These are phyloP conservation scores for Mycena latifolia DNA, from an alignment of 768 basidiomycete species.

Conservation along the genomic window DNA sequence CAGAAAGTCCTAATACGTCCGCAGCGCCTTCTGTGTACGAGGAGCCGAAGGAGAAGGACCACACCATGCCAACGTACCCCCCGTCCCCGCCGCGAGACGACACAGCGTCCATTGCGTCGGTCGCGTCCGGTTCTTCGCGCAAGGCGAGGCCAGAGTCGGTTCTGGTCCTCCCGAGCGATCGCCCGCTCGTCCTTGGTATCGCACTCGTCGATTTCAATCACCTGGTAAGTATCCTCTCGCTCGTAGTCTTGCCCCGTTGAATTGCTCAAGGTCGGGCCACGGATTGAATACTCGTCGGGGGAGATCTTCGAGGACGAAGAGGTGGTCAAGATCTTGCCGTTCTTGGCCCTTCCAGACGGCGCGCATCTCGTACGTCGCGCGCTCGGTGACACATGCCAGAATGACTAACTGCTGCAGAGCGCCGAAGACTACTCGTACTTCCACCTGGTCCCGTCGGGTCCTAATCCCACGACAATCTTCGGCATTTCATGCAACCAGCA, in stretches of 20 bases:
- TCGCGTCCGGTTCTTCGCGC: slow-evolving; percentile 71
- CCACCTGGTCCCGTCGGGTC: slow-evolving; percentile 82
- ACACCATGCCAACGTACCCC: slow-evolving; percentile 67
- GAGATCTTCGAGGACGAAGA: slow-evolving; percentile 90
- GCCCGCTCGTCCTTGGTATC: slow-evolving; percentile 83
- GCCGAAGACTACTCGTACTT: slow-evolving; percentile 98
- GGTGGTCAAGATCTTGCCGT: slow-evolving; percentile 87
- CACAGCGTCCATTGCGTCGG: slow-evolving; percentile 71
- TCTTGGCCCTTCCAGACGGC: slow-evolving; percentile 96
- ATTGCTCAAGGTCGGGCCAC: slow-evolving; percentile 84
- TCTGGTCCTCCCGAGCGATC: slow-evolving; percentile 69
- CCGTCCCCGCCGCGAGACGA: slow-evolving; percentile 62
- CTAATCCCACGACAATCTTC: slow-evolving; percentile 86
- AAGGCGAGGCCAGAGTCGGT: slow-evolving; percentile 88
- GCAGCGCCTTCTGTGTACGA: slow-evolving; percentile 62
- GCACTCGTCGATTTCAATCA: slow-evolving; percentile 98
- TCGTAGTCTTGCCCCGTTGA: slow-evolving; percentile 29
- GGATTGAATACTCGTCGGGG: slow-evolving; percentile 86
- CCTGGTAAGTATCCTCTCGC: slow-evolving; percentile 64
- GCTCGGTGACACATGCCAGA: slow-evolving; percentile 21
- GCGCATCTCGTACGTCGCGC: slow-evolving; percentile 84
- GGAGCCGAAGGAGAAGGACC: slow-evolving; percentile 47
- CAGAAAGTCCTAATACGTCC: slow-evolving; percentile 66
- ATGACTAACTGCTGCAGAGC: slow-evolving; percentile 58
- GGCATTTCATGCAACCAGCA: slow-evolving; percentile 99